Evolutionary conservation across 371 early-diverging fungal species (phyloP).

Genomic region (Mucor ambiguus): DNA sequence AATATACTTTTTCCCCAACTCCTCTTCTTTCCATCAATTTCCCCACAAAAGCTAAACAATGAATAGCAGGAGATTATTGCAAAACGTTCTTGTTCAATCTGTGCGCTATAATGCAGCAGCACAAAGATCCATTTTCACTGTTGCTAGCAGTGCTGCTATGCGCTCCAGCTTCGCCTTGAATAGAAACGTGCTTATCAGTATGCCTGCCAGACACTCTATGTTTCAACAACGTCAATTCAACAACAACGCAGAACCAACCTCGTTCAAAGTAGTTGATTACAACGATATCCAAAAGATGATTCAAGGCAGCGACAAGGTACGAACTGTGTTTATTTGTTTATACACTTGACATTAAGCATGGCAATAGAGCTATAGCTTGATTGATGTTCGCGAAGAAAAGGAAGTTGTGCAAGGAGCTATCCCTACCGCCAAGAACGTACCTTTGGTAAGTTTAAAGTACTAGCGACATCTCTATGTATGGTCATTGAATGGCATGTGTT

Average conservation of each 20-base stretch:
- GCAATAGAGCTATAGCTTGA: conserved; percentile 34
- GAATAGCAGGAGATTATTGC: conserved; percentile 10
- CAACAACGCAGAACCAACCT: not conserved
- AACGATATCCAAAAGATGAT: conserved; percentile 29
- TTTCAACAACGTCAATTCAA: conserved; percentile 1
- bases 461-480: not conserved
- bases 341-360: not conserved
- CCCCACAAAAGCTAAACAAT: not conserved
- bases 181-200: not conserved
- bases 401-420: conserved; percentile 58
- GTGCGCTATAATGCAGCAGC: not conserved
- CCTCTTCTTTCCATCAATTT: not conserved
- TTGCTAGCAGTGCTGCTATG: not conserved
- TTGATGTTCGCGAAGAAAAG: conserved; percentile 65
- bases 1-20: not conserved
- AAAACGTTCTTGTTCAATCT: conserved; percentile 5
- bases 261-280: conserved; percentile 28
- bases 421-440: conserved; percentile 63
- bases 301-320: conserved; percentile 23
- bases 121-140: not conserved
- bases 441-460: conserved; percentile 42
- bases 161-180: not conserved
- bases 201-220: not conserved
- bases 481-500: not conserved
- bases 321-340: not conserved